phyloP scores from a whole-genome alignment of 2,329 filamentous ascomycete species.

The Aspergillus versicolor region DNA sequence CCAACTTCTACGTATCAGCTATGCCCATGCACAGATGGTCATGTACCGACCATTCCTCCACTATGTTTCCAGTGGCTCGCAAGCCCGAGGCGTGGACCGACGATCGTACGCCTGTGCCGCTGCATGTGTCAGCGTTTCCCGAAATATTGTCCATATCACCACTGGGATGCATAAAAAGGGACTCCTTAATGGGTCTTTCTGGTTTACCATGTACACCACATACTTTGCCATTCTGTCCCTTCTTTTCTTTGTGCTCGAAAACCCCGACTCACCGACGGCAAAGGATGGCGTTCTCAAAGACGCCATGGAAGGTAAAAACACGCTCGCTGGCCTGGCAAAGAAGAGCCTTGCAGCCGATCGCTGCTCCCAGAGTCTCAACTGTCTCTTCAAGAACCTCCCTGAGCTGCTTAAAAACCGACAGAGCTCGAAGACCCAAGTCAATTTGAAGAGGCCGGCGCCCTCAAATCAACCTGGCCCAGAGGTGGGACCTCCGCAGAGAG shows the following conservation, averaged over 20 bases:
- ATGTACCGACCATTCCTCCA: slow-evolving; percentile 66
- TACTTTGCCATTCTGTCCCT: slow-evolving; percentile 66
- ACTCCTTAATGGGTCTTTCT: slow-evolving; percentile 62
- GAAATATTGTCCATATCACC: slow-evolving; percentile 66
- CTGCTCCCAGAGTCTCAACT: slow-evolving; percentile 72
- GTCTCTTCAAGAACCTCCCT: slow-evolving; percentile 80
- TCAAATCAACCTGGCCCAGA: slow-evolving; percentile 24
- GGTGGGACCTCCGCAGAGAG: slow-evolving; percentile 30
- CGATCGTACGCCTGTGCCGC: slow-evolving; percentile 65
- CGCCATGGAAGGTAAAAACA: slow-evolving; percentile 79
- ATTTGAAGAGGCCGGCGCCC: slow-evolving; percentile 49
- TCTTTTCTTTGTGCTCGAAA: slow-evolving; percentile 64
- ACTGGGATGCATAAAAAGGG: slow-evolving; percentile 63
- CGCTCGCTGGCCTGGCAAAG: slow-evolving; percentile 74
- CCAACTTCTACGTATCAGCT: slow-evolving; percentile 62
- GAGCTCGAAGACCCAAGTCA: slow-evolving; percentile 45
- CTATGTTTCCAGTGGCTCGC: slow-evolving; percentile 56
- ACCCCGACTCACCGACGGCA: slow-evolving; percentile 59
- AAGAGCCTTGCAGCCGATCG: slow-evolving; percentile 86
- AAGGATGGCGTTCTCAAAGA: slow-evolving; percentile 77
- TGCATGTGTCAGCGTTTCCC: slow-evolving; percentile 64
- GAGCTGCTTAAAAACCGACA: slow-evolving; percentile 63
- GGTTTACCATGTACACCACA: slow-evolving; percentile 69
- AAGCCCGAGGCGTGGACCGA: slow-evolving; percentile 56
- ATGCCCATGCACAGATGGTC: slow-evolving; percentile 64